Evolutionary conservation across 192 early-diverging fungal species (phyloP).

Genomic region (Rhizoclosmatium sp.): DNA sequence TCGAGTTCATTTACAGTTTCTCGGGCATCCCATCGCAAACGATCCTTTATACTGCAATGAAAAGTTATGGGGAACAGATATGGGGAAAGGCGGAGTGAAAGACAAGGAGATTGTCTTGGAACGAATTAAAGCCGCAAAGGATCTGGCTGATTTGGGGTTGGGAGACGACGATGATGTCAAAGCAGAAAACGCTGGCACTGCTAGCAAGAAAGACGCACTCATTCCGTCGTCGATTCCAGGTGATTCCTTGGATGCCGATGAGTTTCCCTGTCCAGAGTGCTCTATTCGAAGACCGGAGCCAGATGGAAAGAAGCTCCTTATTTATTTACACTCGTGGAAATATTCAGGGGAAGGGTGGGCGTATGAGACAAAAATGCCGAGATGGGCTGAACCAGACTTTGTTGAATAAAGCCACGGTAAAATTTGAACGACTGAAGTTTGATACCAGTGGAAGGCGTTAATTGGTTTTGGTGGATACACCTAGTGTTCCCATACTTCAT

Average conservation of each 20-base stretch:
- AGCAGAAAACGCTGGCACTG: background rate
- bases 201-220: background rate
- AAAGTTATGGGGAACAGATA: slow-evolving; percentile 72
- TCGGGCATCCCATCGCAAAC: slow-evolving; percentile 94
- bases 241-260: slow-evolving; percentile 1
- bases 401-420: slow-evolving; percentile 14
- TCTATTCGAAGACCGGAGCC: slow-evolving; percentile 69
- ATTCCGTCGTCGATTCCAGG: slow-evolving; percentile 24
- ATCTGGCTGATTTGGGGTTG: background rate
- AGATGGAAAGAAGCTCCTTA: slow-evolving; percentile 73
- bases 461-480: too few relatives aligned
- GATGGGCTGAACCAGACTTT: slow-evolving; percentile 76
- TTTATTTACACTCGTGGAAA: slow-evolving; percentile 91
- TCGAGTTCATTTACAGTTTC: slow-evolving; percentile 92
- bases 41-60: slow-evolving; percentile 87
- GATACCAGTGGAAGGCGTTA: too few relatives aligned
- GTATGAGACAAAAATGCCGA: slow-evolving; percentile 80
- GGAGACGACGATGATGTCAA: background rate
- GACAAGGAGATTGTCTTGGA: slow-evolving; percentile 35
- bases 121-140: slow-evolving; percentile 24
- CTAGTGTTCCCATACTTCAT: too few relatives aligned
- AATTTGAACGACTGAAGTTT: too few relatives aligned
- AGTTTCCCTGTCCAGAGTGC: slow-evolving; percentile 70
- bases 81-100: slow-evolving; percentile 50
- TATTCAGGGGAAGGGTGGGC: slow-evolving; percentile 79